Percentiles rank a stretch among this genome's conserved stretches.
phyloP scores from a whole-genome alignment of 768 basidiomycete genomes.

The Calocybe indica region DNA sequence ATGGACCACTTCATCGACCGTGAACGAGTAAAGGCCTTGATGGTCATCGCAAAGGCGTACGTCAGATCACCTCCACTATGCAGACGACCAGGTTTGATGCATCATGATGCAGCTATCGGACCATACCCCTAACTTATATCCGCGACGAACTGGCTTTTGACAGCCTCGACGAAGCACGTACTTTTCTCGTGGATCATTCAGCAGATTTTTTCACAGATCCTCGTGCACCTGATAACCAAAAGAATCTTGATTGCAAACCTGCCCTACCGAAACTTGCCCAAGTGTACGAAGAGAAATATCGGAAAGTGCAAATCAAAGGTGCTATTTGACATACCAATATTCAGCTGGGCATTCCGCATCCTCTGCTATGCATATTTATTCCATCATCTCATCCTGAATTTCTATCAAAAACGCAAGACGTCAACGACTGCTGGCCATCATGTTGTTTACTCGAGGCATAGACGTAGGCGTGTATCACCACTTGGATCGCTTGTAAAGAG shows the following conservation, averaged over 20 bases:
- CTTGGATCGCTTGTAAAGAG: no score
- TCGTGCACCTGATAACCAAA: constrained; percentile 52
- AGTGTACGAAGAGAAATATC: constrained; percentile 75
- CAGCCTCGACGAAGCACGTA: constrained; percentile 46
- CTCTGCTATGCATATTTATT: constrained; percentile 13
- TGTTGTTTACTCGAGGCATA: no score
- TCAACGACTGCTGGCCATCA: background rate
- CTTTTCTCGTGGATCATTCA: constrained; percentile 67
- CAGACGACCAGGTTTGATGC: background rate
- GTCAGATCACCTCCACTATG: constrained; percentile 23
- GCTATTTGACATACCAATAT: constrained; percentile 55
- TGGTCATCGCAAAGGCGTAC: constrained; percentile 91
- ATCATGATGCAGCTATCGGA: constrained; percentile 60
- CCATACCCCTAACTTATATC: constrained; percentile 72
- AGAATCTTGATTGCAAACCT: constrained; percentile 67
- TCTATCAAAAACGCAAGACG: constrained; percentile 3
- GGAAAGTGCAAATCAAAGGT: constrained; percentile 87
- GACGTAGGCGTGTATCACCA: no score
- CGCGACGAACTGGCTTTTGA: constrained; percentile 85
- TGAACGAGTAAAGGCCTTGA: constrained; percentile 80
- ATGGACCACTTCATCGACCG: constrained; percentile 98
- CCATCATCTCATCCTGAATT: constrained; percentile 12
- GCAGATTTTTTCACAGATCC: constrained; percentile 65
- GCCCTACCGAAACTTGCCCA: constrained; percentile 51
- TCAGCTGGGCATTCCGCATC: constrained; percentile 7